A percentile compares a stretch with the other conserved stretches of the same genome.
Conservation (phyloP, 176 grass and related monocot species). For the Hordeum vulgare region DNA sequence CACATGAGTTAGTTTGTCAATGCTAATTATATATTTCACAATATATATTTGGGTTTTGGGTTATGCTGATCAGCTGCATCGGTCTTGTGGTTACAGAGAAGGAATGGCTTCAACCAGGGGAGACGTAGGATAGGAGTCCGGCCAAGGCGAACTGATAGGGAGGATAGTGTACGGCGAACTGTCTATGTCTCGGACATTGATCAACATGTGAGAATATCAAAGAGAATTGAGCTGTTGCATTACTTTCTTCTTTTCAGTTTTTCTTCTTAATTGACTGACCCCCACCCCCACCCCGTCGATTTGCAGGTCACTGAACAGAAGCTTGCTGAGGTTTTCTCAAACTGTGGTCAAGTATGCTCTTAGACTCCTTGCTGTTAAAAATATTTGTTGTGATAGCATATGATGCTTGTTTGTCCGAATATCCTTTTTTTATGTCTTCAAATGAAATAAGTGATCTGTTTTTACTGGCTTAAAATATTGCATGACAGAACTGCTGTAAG, state of each 20-base stretch:
- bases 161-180: constrained; percentile 76
- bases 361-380: neutral
- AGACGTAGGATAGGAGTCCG: constrained; percentile 37
- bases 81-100: constrained; percentile 38
- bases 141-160: constrained; percentile 41
- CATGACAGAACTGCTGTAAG: neutral
- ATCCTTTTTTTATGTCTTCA: neutral
- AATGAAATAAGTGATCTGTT: neutral
- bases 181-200: constrained; percentile 96
- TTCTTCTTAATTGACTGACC: neutral
- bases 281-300: neutral
- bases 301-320: constrained; percentile 93
- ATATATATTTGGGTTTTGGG: neutral
- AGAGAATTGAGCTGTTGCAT: constrained; percentile 15
- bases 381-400: neutral
- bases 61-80: neutral
- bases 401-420: neutral
- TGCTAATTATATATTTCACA: neutral
- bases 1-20: neutral
- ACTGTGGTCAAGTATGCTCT: constrained; percentile 73
- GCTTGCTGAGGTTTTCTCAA: constrained; percentile 88
- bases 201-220: constrained; percentile 64
- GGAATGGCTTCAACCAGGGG: constrained; percentile 56
- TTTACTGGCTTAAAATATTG: neutral
- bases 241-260: neutral